Evolutionary conservation across 805 yeast genomes (phyloP).

Genomic region (Saccharomyces mikatae): DNA sequence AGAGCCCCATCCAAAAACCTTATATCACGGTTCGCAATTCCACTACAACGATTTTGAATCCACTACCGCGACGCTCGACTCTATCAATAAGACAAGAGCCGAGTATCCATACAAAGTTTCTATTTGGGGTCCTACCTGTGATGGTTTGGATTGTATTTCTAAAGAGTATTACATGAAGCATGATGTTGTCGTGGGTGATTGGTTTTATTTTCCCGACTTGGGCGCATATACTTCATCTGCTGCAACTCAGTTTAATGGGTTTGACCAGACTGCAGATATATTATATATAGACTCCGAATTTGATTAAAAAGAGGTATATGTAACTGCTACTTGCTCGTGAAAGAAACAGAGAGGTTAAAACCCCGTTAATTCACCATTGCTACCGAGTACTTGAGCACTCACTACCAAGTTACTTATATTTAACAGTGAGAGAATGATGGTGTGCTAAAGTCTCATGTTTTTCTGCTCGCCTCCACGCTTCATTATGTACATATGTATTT

Average conservation of each 20-base stretch:
- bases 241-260: conserved; percentile 89
- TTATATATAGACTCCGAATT: conserved; percentile 45
- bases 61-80: conserved; percentile 7
- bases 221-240: conserved; percentile 95
- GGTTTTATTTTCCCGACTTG: conserved; percentile 74
- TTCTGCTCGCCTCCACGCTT: background rate
- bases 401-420: background rate
- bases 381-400: background rate
- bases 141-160: conserved; percentile 82
- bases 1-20: conserved; percentile 58
- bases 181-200: conserved; percentile 75
- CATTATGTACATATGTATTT: background rate
- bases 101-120: conserved; percentile 40
- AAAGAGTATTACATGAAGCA: conserved; percentile 43
- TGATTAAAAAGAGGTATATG: background rate
- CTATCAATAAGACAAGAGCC: background rate
- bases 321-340: background rate
- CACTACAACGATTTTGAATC: conserved; percentile 33
- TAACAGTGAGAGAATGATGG: background rate
- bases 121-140: conserved; percentile 98
- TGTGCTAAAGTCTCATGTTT: background rate
- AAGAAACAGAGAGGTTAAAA: background rate
- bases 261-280: conserved; percentile 51
- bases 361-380: background rate
- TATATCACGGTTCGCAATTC: conserved; percentile 46